phyloP scores from a whole-genome alignment of 768 basidiomycete species.

The Lactifluus rugatus region DNA sequence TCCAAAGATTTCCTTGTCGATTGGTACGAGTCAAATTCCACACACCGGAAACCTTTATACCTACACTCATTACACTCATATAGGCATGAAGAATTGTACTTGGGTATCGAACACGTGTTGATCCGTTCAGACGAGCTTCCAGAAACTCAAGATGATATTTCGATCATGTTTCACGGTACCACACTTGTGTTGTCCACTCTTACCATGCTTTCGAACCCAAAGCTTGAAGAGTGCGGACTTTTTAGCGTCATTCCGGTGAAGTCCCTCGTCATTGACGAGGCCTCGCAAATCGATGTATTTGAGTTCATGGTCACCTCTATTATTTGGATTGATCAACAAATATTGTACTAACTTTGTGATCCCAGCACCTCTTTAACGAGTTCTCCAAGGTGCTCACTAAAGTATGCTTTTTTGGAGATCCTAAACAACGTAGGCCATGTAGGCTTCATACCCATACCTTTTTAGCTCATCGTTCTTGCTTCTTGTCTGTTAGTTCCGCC shows the following conservation, averaged over 20 bases:
- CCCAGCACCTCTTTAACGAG: conserved; percentile 36
- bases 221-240: conserved; percentile 27
- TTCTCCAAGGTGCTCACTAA: conserved; percentile 32
- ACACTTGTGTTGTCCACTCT: conserved; percentile 39
- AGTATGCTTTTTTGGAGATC: conserved; percentile 46
- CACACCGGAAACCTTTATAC: neutral
- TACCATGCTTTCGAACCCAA: conserved; percentile 41
- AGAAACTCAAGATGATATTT: conserved; percentile 21
- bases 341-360: neutral
- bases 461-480: neutral
- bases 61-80: no score
- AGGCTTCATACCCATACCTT: neutral
- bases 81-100: conserved; percentile 47
- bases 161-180: conserved; percentile 24
- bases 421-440: conserved; percentile 34
- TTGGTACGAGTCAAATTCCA: conserved; percentile 20
- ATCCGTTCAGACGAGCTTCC: conserved; percentile 34
- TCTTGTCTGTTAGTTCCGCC: conserved; percentile 36
- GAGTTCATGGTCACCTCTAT: conserved; percentile 35
- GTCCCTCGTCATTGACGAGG: conserved; percentile 48
- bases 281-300: conserved; percentile 40
- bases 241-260: conserved; percentile 34
- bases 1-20: conserved; percentile 25
- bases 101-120: conserved; percentile 28
- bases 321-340: neutral